phyloP scores from a whole-genome alignment of 257 asterid species.

The Solanum neorickii region DNA sequence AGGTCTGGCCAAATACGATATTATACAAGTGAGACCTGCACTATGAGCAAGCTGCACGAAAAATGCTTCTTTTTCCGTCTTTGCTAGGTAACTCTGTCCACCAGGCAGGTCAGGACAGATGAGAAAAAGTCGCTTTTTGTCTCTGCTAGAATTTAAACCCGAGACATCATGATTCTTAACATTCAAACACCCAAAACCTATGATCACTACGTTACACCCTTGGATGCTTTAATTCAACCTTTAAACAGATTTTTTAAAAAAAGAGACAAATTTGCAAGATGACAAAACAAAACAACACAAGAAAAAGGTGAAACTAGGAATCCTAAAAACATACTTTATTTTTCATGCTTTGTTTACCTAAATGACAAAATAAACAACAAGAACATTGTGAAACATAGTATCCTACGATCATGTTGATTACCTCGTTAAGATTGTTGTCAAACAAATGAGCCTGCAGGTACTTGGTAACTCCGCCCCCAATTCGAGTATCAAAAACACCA shows the following conservation, averaged over 20 bases:
- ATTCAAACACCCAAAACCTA: background rate
- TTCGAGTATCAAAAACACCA: constrained; percentile 39
- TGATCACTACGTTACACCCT: background rate
- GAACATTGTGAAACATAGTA: background rate
- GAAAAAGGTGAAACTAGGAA: background rate
- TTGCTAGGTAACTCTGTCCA: background rate
- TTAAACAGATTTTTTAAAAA: background rate
- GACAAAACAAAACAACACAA: background rate
- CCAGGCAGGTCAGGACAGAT: background rate
- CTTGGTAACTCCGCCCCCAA: constrained; percentile 28
- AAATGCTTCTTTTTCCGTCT: background rate
- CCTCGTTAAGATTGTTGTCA: constrained; percentile 31
- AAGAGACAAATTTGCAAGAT: background rate
- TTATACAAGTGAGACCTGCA: background rate
- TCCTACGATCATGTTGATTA: background rate
- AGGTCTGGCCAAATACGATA: background rate
- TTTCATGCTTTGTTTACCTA: background rate
- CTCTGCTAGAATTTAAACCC: background rate
- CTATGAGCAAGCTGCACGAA: background rate
- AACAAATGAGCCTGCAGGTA: constrained; percentile 41
- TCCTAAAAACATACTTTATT: background rate
- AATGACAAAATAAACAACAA: background rate
- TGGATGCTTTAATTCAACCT: background rate
- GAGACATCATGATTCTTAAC: background rate
- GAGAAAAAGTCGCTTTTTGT: background rate